Percentiles rank a stretch among this genome's conserved stretches.
Evolutionary conservation across 106 monocot genomes (phyloP).

Genomic region (Triglochin maritima): DNA sequence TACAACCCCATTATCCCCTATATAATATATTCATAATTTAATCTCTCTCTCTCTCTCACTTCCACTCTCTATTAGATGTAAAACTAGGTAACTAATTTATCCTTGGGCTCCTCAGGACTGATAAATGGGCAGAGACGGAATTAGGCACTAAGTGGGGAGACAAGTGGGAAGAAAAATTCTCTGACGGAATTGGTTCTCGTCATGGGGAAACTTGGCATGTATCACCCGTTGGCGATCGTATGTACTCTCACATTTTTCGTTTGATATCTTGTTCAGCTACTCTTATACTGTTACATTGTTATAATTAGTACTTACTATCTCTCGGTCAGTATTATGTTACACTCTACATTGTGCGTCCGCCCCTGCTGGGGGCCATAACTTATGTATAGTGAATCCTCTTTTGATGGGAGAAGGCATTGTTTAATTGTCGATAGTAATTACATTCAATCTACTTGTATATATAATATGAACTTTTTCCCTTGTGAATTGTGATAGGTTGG

Average conservation of each 20-base stretch:
- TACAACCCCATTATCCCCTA: no score
- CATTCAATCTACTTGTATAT: no score
- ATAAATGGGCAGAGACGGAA: constrained; percentile 96
- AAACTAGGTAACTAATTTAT: not conserved
- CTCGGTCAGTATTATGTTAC: no score
- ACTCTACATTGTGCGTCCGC: no score
- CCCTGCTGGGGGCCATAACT: no score
- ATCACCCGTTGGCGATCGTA: constrained; percentile 68
- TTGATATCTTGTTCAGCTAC: not conserved
- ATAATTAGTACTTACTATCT: not conserved
- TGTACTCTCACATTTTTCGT: constrained; percentile 13
- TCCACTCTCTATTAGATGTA: not conserved
- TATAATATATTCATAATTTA: no score
- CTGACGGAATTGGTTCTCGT: constrained; percentile 80
- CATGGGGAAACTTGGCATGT: constrained; percentile 98
- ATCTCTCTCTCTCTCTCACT: no score
- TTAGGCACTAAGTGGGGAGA: constrained; percentile 92
- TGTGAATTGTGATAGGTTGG: constrained; percentile 47
- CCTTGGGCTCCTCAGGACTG: constrained; percentile 52
- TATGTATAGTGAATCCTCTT: no score
- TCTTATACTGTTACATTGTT: not conserved
- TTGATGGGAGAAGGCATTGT: no score
- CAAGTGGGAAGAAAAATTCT: constrained; percentile 99
- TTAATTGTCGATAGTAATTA: no score
- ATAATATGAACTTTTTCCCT: no score